Base-by-base conservation (phyloP, 2,329 filamentous ascomycete species). In the Trichophyton equinum region DNA sequence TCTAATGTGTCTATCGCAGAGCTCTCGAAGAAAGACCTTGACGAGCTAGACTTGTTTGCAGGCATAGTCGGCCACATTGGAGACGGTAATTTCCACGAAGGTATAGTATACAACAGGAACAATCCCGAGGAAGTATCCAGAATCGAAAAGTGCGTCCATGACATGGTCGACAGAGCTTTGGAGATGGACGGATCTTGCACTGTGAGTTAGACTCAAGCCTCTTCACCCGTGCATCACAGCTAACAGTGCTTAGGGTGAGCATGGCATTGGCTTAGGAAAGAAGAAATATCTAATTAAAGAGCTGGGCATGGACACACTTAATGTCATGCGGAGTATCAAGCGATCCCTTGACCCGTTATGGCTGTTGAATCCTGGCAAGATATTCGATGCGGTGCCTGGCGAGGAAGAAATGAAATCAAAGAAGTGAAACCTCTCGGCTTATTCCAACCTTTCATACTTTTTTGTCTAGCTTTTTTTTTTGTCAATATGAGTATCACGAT, bases 121-220 rank as follows among this genome's bases (percentile, higher is more conserved):
- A 79, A 91, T 60, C 80, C 82, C 2, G 83, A 79, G 27, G 88
- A 96, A 74, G 82, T 82, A 61, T 85, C 81, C 47, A 88, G 87
- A 66, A 89, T 94, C 1, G 88, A 94, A 71, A 81, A 79, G 60
- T 90, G 89, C 65, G 89, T 96, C 55, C 85, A 91, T 70, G 86
- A 90, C 67, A 96, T 96, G 91, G 89, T 96, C 20, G 82, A 87
- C 66, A 83, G 89, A n/a, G 91, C 91, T 1, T 74, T 96, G 25
- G 89, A 92, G 65, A 96, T 96, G 91, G 91, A 96, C 62, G 90
- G 91, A 1, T 95, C 91, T 4, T 94, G 89, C 72, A 95, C 91
- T 0, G 77, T 78, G 73, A 70, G 69, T 67, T 56, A 25, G 20
- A 3, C 40, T 30, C 44, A 18, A 33, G 3, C 20, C 33, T 36